These are phyloP conservation scores for Volvariella volvacea DNA, from an alignment of 1,284 basidiomycete species.

Conservation along the genomic window DNA sequence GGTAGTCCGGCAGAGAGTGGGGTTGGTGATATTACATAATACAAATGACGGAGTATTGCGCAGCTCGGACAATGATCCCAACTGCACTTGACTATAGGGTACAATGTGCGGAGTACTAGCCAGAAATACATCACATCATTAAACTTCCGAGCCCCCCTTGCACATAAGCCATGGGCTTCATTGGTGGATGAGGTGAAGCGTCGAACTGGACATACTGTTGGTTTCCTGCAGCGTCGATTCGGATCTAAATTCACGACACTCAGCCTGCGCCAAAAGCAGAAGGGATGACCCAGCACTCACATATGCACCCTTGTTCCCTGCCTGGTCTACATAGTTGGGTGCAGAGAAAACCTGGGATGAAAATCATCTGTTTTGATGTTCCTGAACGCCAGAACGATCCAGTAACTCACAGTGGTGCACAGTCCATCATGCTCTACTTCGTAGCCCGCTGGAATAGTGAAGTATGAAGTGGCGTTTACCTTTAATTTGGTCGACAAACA, in stretches of 20 bases:
- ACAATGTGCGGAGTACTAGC: not conserved
- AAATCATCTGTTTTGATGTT: conserved; percentile 2
- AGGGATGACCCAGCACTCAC: conserved; percentile 33
- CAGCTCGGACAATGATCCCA: too few species aligned
- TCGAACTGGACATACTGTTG: conserved; percentile 80
- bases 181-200: conserved; percentile 81
- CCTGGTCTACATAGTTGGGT: conserved; percentile 82
- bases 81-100: too few species aligned
- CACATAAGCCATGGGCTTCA: conserved; percentile 91
- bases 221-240: conserved; percentile 75
- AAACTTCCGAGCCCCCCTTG: conserved; percentile 56
- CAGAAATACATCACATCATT: conserved; percentile 40
- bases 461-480: not conserved
- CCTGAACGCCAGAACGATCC: conserved; percentile 8
- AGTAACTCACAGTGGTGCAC: conserved; percentile 68
- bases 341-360: conserved; percentile 67
- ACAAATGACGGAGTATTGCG: too few species aligned
- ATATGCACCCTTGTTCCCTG: conserved; percentile 76
- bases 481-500: not conserved
- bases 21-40: not conserved
- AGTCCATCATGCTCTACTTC: conserved; percentile 86
- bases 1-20: not conserved
- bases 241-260: conserved; percentile 47
- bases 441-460: conserved; percentile 59
- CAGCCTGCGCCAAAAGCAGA: not conserved